phyloP scores from a whole-genome alignment of 2,329 filamentous ascomycete species.

The Alternaria triticimaculans region DNA sequence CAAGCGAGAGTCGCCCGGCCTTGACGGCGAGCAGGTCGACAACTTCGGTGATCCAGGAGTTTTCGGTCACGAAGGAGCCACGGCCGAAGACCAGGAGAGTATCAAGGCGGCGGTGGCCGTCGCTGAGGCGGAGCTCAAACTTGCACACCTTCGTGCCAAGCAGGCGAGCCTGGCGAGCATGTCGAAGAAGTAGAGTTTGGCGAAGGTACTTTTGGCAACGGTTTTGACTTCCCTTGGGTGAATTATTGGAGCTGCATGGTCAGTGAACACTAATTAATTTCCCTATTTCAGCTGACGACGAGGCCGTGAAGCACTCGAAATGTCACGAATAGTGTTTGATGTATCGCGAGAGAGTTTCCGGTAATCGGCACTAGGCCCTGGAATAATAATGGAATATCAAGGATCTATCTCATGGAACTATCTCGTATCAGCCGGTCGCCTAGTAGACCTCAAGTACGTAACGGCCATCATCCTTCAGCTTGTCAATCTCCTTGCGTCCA shows the following conservation, averaged over 20 bases:
- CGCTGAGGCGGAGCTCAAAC: slow-evolving; percentile 20
- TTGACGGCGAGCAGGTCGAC: slow-evolving; percentile 5
- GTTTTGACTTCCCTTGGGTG: neutral
- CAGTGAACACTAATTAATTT: neutral
- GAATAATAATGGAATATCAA: neutral
- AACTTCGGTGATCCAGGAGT: neutral
- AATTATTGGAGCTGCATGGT: too few relatives aligned
- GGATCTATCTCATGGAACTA: neutral
- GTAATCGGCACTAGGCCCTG: neutral
- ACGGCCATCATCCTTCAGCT: slow-evolving; percentile 89
- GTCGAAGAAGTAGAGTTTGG: neutral
- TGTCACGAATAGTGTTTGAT: neutral
- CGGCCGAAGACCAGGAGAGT: neutral
- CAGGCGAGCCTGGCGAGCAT: neutral
- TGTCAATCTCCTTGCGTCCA: slow-evolving; percentile 89
- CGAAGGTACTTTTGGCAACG: neutral
- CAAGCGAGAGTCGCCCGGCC: slow-evolving; percentile 25
- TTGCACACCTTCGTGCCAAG: slow-evolving; percentile 17
- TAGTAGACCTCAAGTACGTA: slow-evolving; percentile 99
- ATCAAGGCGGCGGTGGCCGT: slow-evolving; percentile 18
- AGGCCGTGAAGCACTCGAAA: too few relatives aligned
- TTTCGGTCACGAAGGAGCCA: neutral
- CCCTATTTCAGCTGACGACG: neutral
- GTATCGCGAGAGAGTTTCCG: neutral
- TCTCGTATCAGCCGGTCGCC: neutral